A percentile compares a stretch with the other conserved stretches of the same genome.
Conservation (phyloP, 2,329 filamentous ascomycete species). For the Dactylella cylindrospora region DNA sequence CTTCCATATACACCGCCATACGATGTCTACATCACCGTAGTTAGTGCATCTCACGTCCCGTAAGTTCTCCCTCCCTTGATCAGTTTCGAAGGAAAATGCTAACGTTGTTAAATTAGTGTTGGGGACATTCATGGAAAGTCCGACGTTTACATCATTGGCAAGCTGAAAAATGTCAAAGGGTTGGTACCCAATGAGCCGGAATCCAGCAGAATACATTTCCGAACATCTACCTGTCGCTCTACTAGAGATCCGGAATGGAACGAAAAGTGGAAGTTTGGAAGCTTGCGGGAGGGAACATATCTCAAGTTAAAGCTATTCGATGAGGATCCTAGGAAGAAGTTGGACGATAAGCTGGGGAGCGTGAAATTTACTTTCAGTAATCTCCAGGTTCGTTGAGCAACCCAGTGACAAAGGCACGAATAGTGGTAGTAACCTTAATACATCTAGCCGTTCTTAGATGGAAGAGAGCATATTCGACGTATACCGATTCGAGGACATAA, state of each 20-base stretch:
- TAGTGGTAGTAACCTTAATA: slow-evolving; percentile 7
- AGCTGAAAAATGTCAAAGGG: slow-evolving; percentile 40
- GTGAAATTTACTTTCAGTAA: slow-evolving; percentile 23
- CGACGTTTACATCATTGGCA: slow-evolving; percentile 39
- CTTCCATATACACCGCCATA: slow-evolving; percentile 15
- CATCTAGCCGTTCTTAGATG: slow-evolving; percentile 20
- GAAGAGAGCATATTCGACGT: slow-evolving; percentile 10
- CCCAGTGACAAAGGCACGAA: neutral
- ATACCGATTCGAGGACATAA: slow-evolving; percentile 30
- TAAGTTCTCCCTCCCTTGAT: slow-evolving; percentile 4
- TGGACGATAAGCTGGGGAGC: slow-evolving; percentile 41
- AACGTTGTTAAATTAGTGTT: slow-evolving; percentile 17
- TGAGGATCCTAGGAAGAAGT: slow-evolving; percentile 18
- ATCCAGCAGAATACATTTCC: slow-evolving; percentile 27
- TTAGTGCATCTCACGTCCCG: slow-evolving; percentile 29
- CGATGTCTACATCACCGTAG: slow-evolving; percentile 25
- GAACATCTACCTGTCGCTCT: slow-evolving; percentile 20
- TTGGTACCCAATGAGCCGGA: slow-evolving; percentile 17
- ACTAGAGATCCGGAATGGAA: slow-evolving; percentile 43
- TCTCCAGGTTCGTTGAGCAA: slow-evolving; percentile 12
- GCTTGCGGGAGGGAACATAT: slow-evolving; percentile 34
- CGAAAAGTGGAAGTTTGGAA: slow-evolving; percentile 35
- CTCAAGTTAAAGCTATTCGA: slow-evolving; percentile 39
- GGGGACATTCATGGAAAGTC: slow-evolving; percentile 31
- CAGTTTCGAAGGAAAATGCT: neutral